Base-by-base conservation (phyloP, 768 basidiomycete species). In the Phylloporus rhodoxanthus region DNA sequence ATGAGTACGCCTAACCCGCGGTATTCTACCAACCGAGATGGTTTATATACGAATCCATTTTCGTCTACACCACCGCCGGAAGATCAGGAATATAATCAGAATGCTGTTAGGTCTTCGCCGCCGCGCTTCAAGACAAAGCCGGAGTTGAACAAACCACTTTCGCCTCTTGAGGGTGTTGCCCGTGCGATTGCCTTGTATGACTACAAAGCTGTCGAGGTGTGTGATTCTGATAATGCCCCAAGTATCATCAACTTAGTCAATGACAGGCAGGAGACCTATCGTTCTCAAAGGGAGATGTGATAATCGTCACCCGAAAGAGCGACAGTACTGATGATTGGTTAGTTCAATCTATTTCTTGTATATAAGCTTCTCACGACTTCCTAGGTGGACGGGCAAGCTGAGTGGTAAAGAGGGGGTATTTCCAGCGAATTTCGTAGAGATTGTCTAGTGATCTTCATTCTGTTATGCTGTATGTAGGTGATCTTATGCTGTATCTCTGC, bases 341-440 rank as follows among this genome's bases (percentile, higher is more conserved):
- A 44, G 75, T 65, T 28, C 46, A 45, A 40, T 25, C 32, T 38
- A 5, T 25, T 47, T 46, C 39, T 34, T 44, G 9, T 51, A 33
- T 21, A 43, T 10, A 19, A n/a, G 8, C 5, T n/a, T 34, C 36
- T 37, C 40, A 29, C 21, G 5, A 47, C 47, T 42, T 19, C 28
- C 14, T 50, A 88, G 86, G 86, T 91, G 88, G 88, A 84, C 74
- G 13, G 88, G 88, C n/a, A 84, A 78, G 60, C 52, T 82, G 2
- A 67, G 77, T 19, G 76, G 75, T 14, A 65, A 73, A 33, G 70
- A 78, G 55, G 89, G 89, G 0, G 77, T 84, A 39, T 91, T 91
- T 65, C 88, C 88, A 29, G 88, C 88, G 14, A 90, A 90, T 63
- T 88, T 87, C 58, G 85, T 89, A n/a, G 85, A 88, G 61, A 66